These are phyloP conservation scores for Iris pallida DNA, from an alignment of 116 monocot species.

Conservation along the genomic window DNA sequence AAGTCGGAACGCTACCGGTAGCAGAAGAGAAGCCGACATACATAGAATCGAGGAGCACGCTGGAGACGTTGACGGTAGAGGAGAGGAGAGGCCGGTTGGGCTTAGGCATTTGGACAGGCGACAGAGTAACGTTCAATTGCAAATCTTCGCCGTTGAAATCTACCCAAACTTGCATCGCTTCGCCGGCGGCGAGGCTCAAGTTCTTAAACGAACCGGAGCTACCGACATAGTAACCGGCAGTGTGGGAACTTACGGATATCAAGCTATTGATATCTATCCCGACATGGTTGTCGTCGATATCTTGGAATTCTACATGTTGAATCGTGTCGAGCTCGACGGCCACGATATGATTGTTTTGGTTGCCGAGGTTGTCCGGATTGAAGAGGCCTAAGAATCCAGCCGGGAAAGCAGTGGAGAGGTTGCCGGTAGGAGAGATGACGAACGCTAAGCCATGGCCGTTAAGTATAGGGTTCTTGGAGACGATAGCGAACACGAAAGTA, in stretches of 20 bases:
- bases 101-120: slow-evolving; percentile 16
- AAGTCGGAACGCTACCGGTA: slow-evolving; percentile 30
- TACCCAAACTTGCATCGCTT: slow-evolving; percentile 27
- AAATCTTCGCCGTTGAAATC: slow-evolving; percentile 27
- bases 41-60: slow-evolving; percentile 18
- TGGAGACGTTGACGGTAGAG: slow-evolving; percentile 17
- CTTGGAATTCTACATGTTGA: slow-evolving; percentile 28
- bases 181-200: slow-evolving; percentile 22
- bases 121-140: slow-evolving; percentile 17
- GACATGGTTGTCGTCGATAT: slow-evolving; percentile 47
- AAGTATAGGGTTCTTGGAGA: slow-evolving; percentile 5
- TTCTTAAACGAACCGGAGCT: neutral
- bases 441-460: slow-evolving; percentile 19
- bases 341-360: slow-evolving; percentile 27
- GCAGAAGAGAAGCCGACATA: slow-evolving; percentile 41
- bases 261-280: slow-evolving; percentile 38
- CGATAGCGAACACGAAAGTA: slow-evolving; percentile 19
- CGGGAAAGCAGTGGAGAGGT: slow-evolving; percentile 20
- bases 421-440: neutral
- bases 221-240: slow-evolving; percentile 20
- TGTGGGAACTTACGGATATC: slow-evolving; percentile 18
- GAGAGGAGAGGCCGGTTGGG: slow-evolving; percentile 22
- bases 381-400: slow-evolving; percentile 37
- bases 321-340: slow-evolving; percentile 48
- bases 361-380: slow-evolving; percentile 20